Base-by-base conservation (phyloP, 2,329 filamentous ascomycete species). In the Diplodia corticola region DNA sequence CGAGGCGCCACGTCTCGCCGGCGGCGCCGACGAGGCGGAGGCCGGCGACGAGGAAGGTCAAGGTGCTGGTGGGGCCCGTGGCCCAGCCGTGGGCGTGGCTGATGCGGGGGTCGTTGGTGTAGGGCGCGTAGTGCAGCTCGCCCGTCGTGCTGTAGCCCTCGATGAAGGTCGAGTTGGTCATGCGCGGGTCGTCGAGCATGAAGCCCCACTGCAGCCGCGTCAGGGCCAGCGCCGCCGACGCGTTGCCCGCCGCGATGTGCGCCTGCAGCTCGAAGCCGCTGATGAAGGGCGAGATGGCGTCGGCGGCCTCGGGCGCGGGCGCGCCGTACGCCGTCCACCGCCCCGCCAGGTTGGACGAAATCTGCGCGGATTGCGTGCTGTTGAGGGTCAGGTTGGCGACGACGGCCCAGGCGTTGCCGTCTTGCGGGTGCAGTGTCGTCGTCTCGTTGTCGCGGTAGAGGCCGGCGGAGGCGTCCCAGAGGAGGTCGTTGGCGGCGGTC, bases 201-300 rank as follows among this genome's bases (percentile, higher is more conserved):
- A 85, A 87, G 10, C 86, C 86, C 86, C 86, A 89, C 61, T 79
- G 80, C 12, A 77, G 76, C 4, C 85, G 82, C 35, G 88, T 83
- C 17, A 89, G 80, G 9, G 84, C 79, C 0, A 89, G 75, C 0
- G 86, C 85, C 28, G 86, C 82, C 9, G 76, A 72, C 0, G 86
- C 73, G 67, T 82, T 78, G 0, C 80, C 78, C 0, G 81, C 81
- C 0, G 77, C 73, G 4, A 88, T 76, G 69, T 88, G 86, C 1
- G 81, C 86, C 71, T 85, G 83, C 28, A 89, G 79, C 70, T 89
- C 86, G 69, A 88, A 84, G 20, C 82, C 84, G 10, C 83, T 83
- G 63, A 86, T 84, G 72, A 88, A 88, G 0, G 84, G 84, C 2
- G 83, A 84, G 37, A 89, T 80, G 69, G 87, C 86, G 0, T 84